Percentiles rank a stretch among this genome's conserved stretches.
phyloP scores from a whole-genome alignment of 495 filamentous ascomycete genomes.

The Glarea lozoyensis region DNA sequence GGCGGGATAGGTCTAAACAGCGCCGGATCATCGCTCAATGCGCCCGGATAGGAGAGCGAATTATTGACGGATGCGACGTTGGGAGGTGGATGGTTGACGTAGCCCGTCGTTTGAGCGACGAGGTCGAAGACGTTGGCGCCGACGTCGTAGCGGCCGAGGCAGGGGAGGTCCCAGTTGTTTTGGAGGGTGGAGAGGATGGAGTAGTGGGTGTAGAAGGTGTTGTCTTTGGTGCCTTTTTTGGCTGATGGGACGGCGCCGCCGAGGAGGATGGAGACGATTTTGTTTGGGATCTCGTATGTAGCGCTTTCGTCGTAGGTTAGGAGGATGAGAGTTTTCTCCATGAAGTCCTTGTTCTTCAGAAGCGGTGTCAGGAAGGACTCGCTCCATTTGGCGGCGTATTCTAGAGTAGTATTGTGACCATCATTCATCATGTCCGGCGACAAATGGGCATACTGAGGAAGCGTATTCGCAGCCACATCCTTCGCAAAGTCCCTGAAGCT shows the following conservation, averaged over 20 bases:
- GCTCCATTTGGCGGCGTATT: slow-evolving; percentile 50
- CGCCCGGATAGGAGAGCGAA: slow-evolving; percentile 52
- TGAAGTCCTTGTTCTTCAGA: slow-evolving; percentile 48
- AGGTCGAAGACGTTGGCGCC: slow-evolving; percentile 59
- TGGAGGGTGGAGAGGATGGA: slow-evolving; percentile 55
- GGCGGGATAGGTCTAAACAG: slow-evolving; percentile 27
- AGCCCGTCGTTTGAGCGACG: slow-evolving; percentile 50
- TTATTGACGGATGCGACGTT: slow-evolving; percentile 53
- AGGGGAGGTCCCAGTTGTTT: slow-evolving; percentile 59
- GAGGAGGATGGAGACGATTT: slow-evolving; percentile 52
- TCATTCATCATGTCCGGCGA: slow-evolving; percentile 67
- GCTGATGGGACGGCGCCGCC: slow-evolving; percentile 51
- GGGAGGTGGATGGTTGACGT: slow-evolving; percentile 45
- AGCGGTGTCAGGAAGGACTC: slow-evolving; percentile 48
- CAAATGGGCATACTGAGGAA: slow-evolving; percentile 62
- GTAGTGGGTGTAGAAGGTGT: slow-evolving; percentile 67
- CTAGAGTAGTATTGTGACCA: slow-evolving; percentile 57
- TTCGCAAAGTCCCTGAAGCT: slow-evolving; percentile 47
- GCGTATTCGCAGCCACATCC: slow-evolving; percentile 41
- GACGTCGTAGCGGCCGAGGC: slow-evolving; percentile 62
- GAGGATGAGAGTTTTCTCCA: slow-evolving; percentile 53
- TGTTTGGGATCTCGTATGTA: slow-evolving; percentile 47
- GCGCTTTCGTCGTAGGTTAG: slow-evolving; percentile 61
- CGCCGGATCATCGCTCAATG: slow-evolving; percentile 31
- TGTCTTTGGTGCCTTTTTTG: slow-evolving; percentile 48